phyloP scores from a whole-genome alignment of 2,329 filamentous ascomycete species.

The Penicillium sp. region DNA sequence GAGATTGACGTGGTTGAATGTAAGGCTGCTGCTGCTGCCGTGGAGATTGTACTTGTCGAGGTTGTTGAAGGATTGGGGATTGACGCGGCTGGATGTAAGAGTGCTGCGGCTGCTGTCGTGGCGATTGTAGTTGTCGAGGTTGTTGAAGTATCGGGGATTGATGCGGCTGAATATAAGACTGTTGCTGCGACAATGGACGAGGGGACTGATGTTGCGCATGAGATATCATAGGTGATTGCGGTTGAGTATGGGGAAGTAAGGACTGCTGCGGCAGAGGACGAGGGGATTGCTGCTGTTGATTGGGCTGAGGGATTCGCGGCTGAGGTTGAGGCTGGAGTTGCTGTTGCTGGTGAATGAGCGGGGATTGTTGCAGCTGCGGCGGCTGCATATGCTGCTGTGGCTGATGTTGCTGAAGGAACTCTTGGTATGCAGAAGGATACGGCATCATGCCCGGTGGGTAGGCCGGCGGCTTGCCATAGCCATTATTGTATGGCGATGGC shows the following conservation, averaged over 20 bases:
- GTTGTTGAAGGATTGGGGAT: neutral
- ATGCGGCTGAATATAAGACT: neutral
- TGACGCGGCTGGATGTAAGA: neutral
- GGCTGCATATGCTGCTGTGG: conserved; percentile 14
- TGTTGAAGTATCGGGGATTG: conserved; percentile 1
- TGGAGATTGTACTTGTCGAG: neutral
- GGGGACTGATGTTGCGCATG: conserved; percentile 24
- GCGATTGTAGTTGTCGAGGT: conserved; percentile 7
- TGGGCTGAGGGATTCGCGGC: conserved; percentile 19
- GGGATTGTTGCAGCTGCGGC: conserved; percentile 17
- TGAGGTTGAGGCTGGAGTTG: conserved; percentile 35
- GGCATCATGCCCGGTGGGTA: conserved; percentile 37
- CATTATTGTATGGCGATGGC: conserved; percentile 27
- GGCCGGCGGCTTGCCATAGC: conserved; percentile 37
- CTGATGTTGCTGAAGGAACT: conserved; percentile 26
- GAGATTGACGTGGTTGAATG: neutral
- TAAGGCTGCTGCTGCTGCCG: conserved; percentile 9
- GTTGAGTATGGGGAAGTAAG: conserved; percentile 24
- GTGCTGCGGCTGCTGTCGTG: conserved; percentile 13
- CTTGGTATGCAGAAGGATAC: conserved; percentile 32
- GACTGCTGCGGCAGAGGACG: conserved; percentile 18
- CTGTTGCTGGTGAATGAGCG: conserved; percentile 28
- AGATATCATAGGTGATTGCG: conserved; percentile 17
- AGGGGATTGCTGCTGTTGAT: conserved; percentile 18
- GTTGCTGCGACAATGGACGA: conserved; percentile 16